phyloP scores from a whole-genome alignment of 495 filamentous ascomycete genomes.

The Penicillium diatomitis region DNA sequence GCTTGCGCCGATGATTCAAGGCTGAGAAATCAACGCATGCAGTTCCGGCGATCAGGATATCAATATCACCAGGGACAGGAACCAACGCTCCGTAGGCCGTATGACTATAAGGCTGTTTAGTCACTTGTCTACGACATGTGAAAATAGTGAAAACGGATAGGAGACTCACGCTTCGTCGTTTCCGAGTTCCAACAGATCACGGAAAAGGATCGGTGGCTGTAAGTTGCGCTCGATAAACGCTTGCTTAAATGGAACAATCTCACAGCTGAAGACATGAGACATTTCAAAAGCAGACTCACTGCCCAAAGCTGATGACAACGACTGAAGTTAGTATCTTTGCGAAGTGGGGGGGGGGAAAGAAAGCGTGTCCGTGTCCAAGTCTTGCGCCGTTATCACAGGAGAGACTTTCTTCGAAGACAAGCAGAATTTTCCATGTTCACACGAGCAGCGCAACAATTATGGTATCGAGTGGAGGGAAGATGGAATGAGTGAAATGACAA shows the following conservation, averaged over 20 bases:
- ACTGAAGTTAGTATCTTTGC: no score
- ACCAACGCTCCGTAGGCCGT: constrained; percentile 61
- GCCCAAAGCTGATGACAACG: constrained; percentile 4
- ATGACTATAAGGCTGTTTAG: constrained; percentile 33
- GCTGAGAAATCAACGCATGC: constrained; percentile 65
- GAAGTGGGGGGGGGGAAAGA: no score
- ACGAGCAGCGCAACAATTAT: no score
- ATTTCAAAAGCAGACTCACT: constrained; percentile 16
- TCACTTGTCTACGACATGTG: constrained; percentile 1
- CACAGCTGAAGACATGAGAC: constrained; percentile 65
- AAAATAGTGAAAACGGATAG: background rate
- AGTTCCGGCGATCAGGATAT: constrained; percentile 67
- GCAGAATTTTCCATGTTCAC: no score
- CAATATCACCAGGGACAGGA: constrained; percentile 48
- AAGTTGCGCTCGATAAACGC: constrained; percentile 74
- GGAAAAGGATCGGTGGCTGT: constrained; percentile 51
- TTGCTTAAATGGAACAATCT: constrained; percentile 72
- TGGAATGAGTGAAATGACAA: background rate
- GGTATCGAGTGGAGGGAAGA: background rate
- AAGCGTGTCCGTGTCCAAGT: no score
- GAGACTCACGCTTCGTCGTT: constrained; percentile 47
- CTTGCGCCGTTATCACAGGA: no score
- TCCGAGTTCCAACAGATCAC: constrained; percentile 58
- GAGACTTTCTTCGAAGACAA: no score
- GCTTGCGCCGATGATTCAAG: constrained; percentile 30